phyloP scores from a whole-genome alignment of 345 rosid genomes.

The Zanthoxylum bungeanum region DNA sequence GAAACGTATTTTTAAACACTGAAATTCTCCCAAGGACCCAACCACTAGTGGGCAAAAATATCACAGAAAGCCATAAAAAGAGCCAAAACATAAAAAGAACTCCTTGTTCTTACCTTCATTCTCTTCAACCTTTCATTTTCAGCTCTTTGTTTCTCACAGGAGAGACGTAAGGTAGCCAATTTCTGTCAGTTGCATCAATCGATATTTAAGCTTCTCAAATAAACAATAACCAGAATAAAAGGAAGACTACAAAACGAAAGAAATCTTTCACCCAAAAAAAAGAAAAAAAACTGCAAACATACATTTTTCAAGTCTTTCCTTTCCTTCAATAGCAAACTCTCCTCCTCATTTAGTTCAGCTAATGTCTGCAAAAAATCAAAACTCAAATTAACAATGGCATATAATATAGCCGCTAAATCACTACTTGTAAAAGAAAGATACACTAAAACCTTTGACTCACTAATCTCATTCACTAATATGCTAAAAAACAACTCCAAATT shows the following conservation, averaged over 20 bases:
- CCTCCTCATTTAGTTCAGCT: constrained; percentile 71
- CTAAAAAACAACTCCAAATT: background rate
- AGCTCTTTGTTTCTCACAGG: constrained; percentile 51
- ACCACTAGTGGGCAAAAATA: too few relatives aligned
- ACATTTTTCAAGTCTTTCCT: constrained; percentile 49
- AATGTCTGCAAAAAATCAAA: constrained; percentile 51
- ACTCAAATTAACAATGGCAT: background rate
- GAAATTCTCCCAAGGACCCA: too few relatives aligned
- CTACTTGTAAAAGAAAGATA: background rate
- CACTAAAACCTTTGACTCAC: background rate
- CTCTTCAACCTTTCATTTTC: constrained; percentile 57
- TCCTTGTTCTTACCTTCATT: constrained; percentile 40
- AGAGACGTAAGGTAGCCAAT: constrained; percentile 34
- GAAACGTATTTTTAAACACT: too few relatives aligned
- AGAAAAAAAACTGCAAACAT: constrained; percentile 7
- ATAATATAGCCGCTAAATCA: background rate
- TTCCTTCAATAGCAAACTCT: constrained; percentile 55
- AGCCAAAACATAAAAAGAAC: background rate
- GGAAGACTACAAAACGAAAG: background rate
- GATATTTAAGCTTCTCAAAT: background rate
- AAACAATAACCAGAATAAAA: background rate
- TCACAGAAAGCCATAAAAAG: background rate
- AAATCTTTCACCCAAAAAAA: background rate
- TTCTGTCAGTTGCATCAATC: constrained; percentile 39
- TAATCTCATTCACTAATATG: background rate